Evolutionary conservation across 768 basidiomycete genomes (phyloP).

Genomic region (Lactarius psammicola): DNA sequence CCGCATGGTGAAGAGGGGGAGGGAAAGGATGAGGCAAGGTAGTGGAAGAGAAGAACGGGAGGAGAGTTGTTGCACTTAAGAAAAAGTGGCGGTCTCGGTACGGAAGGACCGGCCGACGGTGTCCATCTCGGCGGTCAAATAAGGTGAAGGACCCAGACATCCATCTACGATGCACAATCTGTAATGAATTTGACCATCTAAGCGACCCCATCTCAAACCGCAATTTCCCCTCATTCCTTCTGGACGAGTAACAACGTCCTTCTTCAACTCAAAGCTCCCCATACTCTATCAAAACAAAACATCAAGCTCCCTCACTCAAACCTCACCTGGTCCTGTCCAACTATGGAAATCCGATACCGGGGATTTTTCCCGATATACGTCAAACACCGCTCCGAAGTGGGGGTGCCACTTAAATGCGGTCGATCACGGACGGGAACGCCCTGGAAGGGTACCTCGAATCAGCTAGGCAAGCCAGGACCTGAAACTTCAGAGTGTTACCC

Average conservation of each 20-base stretch:
- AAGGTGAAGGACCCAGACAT: background rate
- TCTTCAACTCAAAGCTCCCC: background rate
- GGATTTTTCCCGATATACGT: background rate
- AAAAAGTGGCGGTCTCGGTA: background rate
- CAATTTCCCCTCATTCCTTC: slow-evolving; percentile 10
- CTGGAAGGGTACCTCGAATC: slow-evolving; percentile 12
- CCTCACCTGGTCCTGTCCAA: background rate
- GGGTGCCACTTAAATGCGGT: slow-evolving; percentile 23
- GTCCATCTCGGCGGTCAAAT: background rate
- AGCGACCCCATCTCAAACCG: slow-evolving; percentile 1
- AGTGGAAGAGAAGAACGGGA: background rate
- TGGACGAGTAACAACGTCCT: background rate
- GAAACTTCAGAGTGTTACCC: slow-evolving; percentile 12
- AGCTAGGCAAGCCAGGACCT: background rate
- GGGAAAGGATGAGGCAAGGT: background rate
- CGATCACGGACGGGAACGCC: slow-evolving; percentile 27
- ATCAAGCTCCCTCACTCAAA: background rate
- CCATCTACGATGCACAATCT: background rate
- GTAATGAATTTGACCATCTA: slow-evolving; percentile 1
- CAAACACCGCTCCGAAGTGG: background rate
- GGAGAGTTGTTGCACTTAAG: background rate
- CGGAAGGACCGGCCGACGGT: slow-evolving; percentile 2
- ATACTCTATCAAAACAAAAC: background rate
- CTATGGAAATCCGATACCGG: slow-evolving; percentile 2
- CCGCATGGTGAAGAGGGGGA: slow-evolving; percentile 22